Evolutionary conservation across 1,284 basidiomycete species (phyloP).

Genomic region (Gomphus bonarii): DNA sequence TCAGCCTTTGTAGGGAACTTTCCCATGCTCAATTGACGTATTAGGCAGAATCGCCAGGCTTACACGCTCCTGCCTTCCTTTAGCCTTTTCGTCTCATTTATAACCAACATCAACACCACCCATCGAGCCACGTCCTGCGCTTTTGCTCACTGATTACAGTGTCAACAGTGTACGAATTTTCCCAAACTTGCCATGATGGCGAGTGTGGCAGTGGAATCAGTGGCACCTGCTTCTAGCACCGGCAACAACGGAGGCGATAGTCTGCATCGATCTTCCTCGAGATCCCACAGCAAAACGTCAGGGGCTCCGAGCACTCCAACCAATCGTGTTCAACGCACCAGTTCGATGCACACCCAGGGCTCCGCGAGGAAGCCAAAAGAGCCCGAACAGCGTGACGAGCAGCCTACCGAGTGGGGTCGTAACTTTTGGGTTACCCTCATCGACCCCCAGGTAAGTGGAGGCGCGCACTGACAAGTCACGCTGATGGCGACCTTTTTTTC

Average conservation of each 20-base stretch:
- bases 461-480: conserved; percentile 5
- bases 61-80: background rate
- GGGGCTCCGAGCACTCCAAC: background rate
- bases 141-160: background rate
- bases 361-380: background rate
- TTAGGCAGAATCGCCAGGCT: background rate
- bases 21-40: background rate
- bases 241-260: background rate
- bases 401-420: conserved; percentile 51
- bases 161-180: background rate
- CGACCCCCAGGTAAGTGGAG: conserved; percentile 59
- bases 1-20: background rate
- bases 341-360: background rate
- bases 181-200: background rate
- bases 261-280: background rate
- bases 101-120: background rate
- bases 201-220: background rate
- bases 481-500: conserved; percentile 1
- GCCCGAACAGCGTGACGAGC: background rate
- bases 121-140: background rate
- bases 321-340: background rate
- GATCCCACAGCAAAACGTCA: background rate
- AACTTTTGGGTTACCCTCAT: conserved; percentile 81
- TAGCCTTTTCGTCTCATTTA: background rate
- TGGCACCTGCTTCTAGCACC: background rate